Evolutionary conservation across 371 early-diverging fungal species (phyloP).

Genomic region (Mortierella sp.): DNA sequence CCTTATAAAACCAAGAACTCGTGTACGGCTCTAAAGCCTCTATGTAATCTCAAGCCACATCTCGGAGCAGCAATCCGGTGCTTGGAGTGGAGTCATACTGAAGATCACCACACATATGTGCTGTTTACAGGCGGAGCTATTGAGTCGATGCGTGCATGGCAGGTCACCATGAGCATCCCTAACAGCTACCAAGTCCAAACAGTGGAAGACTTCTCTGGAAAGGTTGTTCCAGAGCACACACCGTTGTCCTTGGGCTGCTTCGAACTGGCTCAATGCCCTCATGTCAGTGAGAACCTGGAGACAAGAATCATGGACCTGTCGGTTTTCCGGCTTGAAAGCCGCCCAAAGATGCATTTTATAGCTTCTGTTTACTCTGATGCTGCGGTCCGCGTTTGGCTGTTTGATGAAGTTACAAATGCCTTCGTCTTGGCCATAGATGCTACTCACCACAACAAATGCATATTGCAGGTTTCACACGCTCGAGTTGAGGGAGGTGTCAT

Average conservation of each 20-base stretch:
- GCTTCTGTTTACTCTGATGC: conserved; percentile 73
- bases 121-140: conserved; percentile 67
- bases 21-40: conserved; percentile 43
- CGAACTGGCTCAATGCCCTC: conserved; percentile 34
- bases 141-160: conserved; percentile 61
- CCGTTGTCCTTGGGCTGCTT: conserved; percentile 35
- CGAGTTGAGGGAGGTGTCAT: conserved; percentile 55
- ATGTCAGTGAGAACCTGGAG: conserved; percentile 62
- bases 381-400: conserved; percentile 69
- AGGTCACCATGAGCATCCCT: conserved; percentile 46
- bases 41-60: conserved; percentile 52
- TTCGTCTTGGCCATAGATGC: conserved; percentile 67
- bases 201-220: conserved; percentile 23
- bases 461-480: conserved; percentile 66
- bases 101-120: conserved; percentile 37
- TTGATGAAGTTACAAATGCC: conserved; percentile 62
- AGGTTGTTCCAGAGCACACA: conserved; percentile 29
- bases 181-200: conserved; percentile 57
- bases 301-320: conserved; percentile 73
- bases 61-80: conserved; percentile 51
- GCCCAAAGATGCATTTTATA: conserved; percentile 64
- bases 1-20: conserved; percentile 53
- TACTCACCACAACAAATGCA: conserved; percentile 70
- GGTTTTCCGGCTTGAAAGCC: conserved; percentile 52
- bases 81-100: conserved; percentile 49